phyloP scores from a whole-genome alignment of 1,139 yeast genomes.

The Yamadazyma oceani region DNA sequence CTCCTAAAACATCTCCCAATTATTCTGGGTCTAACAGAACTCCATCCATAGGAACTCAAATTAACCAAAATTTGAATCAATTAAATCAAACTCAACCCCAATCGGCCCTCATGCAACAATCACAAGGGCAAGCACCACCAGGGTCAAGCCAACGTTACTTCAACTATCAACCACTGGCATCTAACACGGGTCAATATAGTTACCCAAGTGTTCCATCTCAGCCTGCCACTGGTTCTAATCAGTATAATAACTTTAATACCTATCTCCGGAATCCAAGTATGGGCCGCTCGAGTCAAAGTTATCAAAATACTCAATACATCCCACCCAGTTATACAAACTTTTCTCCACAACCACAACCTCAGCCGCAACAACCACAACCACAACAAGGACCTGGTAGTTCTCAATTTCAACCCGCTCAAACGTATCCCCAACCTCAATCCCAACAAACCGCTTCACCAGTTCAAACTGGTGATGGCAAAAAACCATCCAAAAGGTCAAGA shows the following conservation, averaged over 20 bases:
- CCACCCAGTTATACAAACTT: conserved; percentile 12
- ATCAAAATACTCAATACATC: conserved; percentile 10
- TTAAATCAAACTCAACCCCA: neutral
- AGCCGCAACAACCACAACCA: conserved; percentile 8
- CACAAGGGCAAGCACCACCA: neutral
- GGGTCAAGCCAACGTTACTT: too few relatives aligned
- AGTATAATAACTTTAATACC: conserved; percentile 1
- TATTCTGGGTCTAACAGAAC: conserved; percentile 4
- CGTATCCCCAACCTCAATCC: conserved; percentile 2
- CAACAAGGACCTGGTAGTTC: conserved; percentile 10
- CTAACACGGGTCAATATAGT: conserved; percentile 1
- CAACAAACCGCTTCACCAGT: conserved; percentile 1
- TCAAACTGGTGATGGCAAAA: conserved; percentile 11
- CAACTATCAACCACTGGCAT: too few relatives aligned
- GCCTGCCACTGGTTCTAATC: neutral
- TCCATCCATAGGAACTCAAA: conserved; percentile 6
- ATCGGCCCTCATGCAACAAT: too few relatives aligned
- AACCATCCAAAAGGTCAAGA: conserved; percentile 2
- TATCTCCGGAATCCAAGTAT: conserved; percentile 1
- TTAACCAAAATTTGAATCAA: conserved; percentile 3
- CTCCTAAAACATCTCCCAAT: conserved; percentile 43
- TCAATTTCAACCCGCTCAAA: conserved; percentile 1
- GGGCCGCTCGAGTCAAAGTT: conserved; percentile 5
- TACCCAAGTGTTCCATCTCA: conserved; percentile 1
- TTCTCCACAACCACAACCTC: conserved; percentile 6